Evolutionary conservation across 1,139 yeast genomes (phyloP), one percentile per base, ranked within the genome.

Genomic region (Geotrichum siamense): DNA sequence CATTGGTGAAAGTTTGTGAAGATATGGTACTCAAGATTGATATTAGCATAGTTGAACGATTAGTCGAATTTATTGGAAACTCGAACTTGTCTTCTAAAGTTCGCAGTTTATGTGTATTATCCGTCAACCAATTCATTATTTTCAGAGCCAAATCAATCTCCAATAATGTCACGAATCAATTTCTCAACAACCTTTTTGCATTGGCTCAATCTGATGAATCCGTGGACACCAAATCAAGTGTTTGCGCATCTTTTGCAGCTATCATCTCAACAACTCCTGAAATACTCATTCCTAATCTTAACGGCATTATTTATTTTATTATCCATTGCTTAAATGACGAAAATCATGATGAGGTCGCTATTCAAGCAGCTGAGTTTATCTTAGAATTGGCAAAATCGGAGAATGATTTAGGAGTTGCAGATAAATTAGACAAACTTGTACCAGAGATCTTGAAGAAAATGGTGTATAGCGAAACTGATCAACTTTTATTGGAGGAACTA

Each of bases 351-450:
- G 79, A 73, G 45, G 93, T 87, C 32, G 83, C 95, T 0, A 69
- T 87, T 41, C 96, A 87, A 60, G 97, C 95, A 2, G 86, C 96
- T 63, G 98, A 91, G 64, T 87, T 91, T 56, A 68, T 93, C 51
- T 71, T 91, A 43, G 79, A 84, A 1, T 70, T 91, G 47, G 78
- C 94, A 1, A 82, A 86, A 10, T 67, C 78, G 13, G 59, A 75
- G 2, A 72, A 84, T 47, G 59, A 57, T 32, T 54, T 55, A 10
- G 51, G 59, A 17, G 52, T 53, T 12, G 51, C 58, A 28, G 52
- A 57, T 33, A 79, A 82, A 1, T 68, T 93, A 44, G 67, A 71
- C 10, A 63, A 67, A 16, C 76, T 91, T 19, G 63, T 91, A 23
- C 96, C 97, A 0, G 77, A 81, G 1, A 66, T 91, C 34, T 69